A percentile compares a stretch with the other conserved stretches of the same genome.
These are phyloP conservation scores for Ceratocystis albifundus DNA, from an alignment of 2,329 filamentous ascomycete genomes.

Conservation along the genomic window DNA sequence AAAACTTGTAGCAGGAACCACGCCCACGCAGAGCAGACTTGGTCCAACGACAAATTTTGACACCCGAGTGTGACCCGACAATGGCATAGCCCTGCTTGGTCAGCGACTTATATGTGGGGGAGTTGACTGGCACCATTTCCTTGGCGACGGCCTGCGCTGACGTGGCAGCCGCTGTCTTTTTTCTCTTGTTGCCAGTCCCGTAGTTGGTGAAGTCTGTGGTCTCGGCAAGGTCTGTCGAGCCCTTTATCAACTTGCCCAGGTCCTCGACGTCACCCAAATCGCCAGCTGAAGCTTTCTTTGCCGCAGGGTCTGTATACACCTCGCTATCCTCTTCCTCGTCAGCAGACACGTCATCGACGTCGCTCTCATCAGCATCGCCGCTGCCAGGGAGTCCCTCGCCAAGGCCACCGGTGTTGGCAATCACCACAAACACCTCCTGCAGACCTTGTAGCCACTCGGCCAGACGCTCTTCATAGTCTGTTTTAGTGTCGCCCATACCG, in stretches of 20 bases:
- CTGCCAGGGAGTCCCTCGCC: conserved; percentile 63
- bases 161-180: conserved; percentile 28
- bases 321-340: conserved; percentile 43
- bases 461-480: conserved; percentile 54
- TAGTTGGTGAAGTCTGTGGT: conserved; percentile 74
- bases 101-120: conserved; percentile 75
- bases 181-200: conserved; percentile 31
- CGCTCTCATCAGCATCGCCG: conserved; percentile 74
- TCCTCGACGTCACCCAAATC: conserved; percentile 74
- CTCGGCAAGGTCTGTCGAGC: conserved; percentile 27
- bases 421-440: conserved; percentile 54
- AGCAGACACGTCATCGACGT: conserved; percentile 57
- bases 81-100: conserved; percentile 97
- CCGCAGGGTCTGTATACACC: conserved; percentile 34
- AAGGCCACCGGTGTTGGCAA: conserved; percentile 47
- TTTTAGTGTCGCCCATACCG: conserved; percentile 76
- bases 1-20: conserved; percentile 95
- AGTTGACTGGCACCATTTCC: conserved; percentile 87
- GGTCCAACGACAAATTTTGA: conserved; percentile 97
- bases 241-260: conserved; percentile 53
- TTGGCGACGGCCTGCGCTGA: conserved; percentile 45
- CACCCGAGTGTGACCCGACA: conserved; percentile 86
- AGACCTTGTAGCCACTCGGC: conserved; percentile 70
- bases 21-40: conserved; percentile 89
- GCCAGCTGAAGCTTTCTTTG: conserved; percentile 31